A percentile compares a stretch with the other conserved stretches of the same genome.
These are phyloP conservation scores for Vaccinium macrocarpon DNA, from an alignment of 148 eudicot species.

Conservation along the genomic window DNA sequence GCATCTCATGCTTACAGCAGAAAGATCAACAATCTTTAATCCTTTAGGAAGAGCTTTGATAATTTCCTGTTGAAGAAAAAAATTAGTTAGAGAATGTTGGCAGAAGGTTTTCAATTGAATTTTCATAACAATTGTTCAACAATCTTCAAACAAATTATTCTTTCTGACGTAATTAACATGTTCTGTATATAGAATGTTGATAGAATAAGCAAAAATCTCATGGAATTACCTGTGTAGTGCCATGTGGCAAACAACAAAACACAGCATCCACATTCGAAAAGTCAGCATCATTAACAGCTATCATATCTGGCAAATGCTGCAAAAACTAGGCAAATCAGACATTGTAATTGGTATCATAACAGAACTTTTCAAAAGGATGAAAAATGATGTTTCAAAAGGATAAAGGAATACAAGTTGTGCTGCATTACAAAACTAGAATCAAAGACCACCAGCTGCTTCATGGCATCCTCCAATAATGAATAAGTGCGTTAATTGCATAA, in stretches of 20 bases:
- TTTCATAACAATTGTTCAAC: neutral
- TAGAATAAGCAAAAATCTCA: neutral
- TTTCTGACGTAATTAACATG: neutral
- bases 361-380: neutral
- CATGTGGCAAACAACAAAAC: conserved; percentile 99
- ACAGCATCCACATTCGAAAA: conserved; percentile 89
- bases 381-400: neutral
- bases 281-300: conserved; percentile 85
- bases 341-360: neutral
- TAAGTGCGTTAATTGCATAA: neutral
- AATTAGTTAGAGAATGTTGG: neutral
- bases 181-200: neutral
- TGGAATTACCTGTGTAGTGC: conserved; percentile 79
- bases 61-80: conserved; percentile 61
- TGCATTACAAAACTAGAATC: neutral
- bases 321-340: conserved; percentile 8
- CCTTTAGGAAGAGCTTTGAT: conserved; percentile 69
- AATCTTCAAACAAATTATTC: neutral
- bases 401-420: neutral
- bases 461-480: conserved; percentile 1
- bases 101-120: neutral
- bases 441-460: neutral
- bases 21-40: conserved; percentile 89
- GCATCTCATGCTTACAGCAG: conserved; percentile 61
- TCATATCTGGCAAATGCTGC: conserved; percentile 81